Evolutionary conservation across 2,329 filamentous ascomycete species (phyloP).

Genomic region (Decorospora gaudefroyi): DNA sequence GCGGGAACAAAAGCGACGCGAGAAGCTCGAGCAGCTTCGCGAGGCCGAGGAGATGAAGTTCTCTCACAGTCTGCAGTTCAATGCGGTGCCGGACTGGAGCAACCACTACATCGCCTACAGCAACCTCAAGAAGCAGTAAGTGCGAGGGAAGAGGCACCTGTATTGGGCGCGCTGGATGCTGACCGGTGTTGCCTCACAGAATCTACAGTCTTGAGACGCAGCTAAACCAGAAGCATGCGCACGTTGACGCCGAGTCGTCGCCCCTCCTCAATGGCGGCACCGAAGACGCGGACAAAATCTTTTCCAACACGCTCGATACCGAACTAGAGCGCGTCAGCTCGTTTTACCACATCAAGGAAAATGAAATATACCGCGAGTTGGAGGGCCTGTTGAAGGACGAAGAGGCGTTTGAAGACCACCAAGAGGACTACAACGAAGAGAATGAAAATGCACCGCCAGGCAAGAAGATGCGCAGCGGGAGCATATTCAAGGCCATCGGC

Average conservation of each 20-base stretch:
- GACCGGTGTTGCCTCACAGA: conserved; percentile 54
- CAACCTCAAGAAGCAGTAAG: conserved; percentile 96
- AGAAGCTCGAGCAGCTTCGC: conserved; percentile 72
- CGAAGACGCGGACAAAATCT: conserved; percentile 77
- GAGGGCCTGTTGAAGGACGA: conserved; percentile 76
- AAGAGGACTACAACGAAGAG: conserved; percentile 44
- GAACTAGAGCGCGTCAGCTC: conserved; percentile 93
- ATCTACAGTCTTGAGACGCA: conserved; percentile 95
- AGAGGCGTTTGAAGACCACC: conserved; percentile 66
- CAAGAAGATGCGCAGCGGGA: conserved; percentile 52
- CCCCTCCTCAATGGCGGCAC: conserved; percentile 72
- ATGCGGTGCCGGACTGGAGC: conserved; percentile 99
- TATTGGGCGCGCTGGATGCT: too few relatives aligned
- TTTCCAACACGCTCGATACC: conserved; percentile 77
- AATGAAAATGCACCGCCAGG: conserved; percentile 47
- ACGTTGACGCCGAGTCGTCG: conserved; percentile 76
- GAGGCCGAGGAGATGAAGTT: conserved; percentile 95
- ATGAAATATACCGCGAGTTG: conserved; percentile 81
- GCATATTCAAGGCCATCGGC: conserved; percentile 59
- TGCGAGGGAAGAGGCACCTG: too few relatives aligned
- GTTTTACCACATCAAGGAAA: conserved; percentile 89
- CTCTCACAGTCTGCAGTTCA: conserved; percentile 98
- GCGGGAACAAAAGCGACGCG: conserved; percentile 55
- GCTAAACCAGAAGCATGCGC: conserved; percentile 63
- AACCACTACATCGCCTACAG: conserved; percentile 97